Base-by-base conservation (phyloP, 2,329 filamentous ascomycete species). In the Cladophialophora bantiana region DNA sequence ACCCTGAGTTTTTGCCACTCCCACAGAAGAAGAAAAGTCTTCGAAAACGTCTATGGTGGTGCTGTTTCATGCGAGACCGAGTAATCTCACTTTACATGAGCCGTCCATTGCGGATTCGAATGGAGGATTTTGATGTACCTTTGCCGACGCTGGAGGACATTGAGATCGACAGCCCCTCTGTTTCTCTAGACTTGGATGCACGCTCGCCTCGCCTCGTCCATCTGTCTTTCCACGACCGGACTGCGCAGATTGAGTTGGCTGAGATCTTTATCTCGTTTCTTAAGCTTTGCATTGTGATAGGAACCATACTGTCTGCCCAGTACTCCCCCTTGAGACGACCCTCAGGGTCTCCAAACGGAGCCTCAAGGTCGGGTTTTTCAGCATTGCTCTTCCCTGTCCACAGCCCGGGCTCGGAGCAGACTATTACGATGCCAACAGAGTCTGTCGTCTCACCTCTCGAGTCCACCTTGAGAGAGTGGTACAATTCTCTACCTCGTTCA, bases 101-200 rank as follows among this genome's bases (percentile, higher is more conserved):
- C 65, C 88, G 94, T 59, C 94, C 93, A 5, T 96, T 93, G 36
- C 86, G 93, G 62, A 95, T 97, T 78, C 96, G 96, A 83, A 90
- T 93, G 68, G 92, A 95, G 74, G 75, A 68, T 15, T 66, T 57
- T 40, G 54, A 66, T 26, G 56, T 61, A 9, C 36, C 60, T n/a
- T 12, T 63, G 36, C 59, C 54, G 12, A 61, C 42, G 3, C 3
- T 67, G 4, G 34, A 58, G 34, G 64, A 67, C 45, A 59, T 67
- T 26, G 64, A 62, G n/a, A 34, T 40, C 48, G 52, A 57, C n/a
- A 50, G 45, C 9, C 45, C 45, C 9, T 13, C 2, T 13, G 36
- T 18, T 32, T 26, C 20, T 31, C 36, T 10, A 18, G n/a, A 2
- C 40, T 60, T 20, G 15, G 18, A 35, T 13, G 31, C 20, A 45